phyloP scores from a whole-genome alignment of 768 basidiomycete species.

The Kondoa subrosea region DNA sequence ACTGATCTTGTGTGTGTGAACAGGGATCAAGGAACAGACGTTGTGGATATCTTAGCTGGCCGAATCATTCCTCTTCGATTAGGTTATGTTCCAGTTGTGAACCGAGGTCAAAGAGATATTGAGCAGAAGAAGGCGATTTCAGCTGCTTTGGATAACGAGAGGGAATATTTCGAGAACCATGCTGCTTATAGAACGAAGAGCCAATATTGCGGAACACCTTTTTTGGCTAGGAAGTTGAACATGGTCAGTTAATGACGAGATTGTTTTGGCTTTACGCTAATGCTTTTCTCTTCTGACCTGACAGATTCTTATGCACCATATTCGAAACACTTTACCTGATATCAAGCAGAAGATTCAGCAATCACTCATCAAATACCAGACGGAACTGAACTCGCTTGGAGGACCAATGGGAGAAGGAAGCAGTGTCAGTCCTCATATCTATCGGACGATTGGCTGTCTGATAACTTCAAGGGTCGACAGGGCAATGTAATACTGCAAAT shows the following conservation, averaged over 20 bases:
- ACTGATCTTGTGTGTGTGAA: constrained; percentile 3
- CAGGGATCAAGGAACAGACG: constrained; percentile 94
- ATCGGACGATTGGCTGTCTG: background rate
- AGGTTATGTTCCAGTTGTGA: constrained; percentile 97
- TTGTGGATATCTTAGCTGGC: constrained; percentile 95
- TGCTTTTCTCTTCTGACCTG: background rate
- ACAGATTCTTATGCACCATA: constrained; percentile 98
- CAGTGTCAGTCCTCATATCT: constrained; percentile 33
- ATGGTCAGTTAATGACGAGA: constrained; percentile 43
- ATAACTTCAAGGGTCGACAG: constrained; percentile 7
- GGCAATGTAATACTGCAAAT: constrained; percentile 88
- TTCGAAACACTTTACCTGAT: constrained; percentile 90
- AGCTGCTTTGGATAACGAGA: constrained; percentile 71
- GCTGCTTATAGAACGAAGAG: constrained; percentile 81
- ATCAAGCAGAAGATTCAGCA: constrained; percentile 90
- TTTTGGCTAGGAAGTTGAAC: constrained; percentile 88
- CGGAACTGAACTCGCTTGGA: constrained; percentile 67
- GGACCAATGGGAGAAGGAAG: constrained; percentile 67
- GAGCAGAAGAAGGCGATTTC: constrained; percentile 70
- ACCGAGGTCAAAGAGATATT: constrained; percentile 94
- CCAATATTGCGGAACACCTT: constrained; percentile 87
- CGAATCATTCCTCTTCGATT: constrained; percentile 87
- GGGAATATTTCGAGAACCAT: constrained; percentile 87
- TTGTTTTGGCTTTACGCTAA: background rate
- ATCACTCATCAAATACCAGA: constrained; percentile 71